Evolutionary conservation across 768 basidiomycete genomes (phyloP).

Genomic region (Astraeus odoratus): DNA sequence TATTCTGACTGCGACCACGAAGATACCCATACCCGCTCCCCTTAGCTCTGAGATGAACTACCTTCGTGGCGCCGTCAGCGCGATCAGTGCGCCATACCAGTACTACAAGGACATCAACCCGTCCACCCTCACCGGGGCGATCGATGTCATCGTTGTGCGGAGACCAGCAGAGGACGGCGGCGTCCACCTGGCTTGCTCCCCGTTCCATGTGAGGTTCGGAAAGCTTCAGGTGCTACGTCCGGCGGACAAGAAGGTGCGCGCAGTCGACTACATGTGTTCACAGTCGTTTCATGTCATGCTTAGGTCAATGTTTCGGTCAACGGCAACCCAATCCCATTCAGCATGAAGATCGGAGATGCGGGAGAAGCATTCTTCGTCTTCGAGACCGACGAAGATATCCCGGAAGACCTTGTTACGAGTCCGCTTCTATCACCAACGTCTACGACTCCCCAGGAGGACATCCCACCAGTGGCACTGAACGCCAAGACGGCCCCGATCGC

Average conservation of each 20-base stretch:
- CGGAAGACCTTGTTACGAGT: constrained; percentile 88
- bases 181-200: constrained; percentile 78
- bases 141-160: constrained; percentile 96
- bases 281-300: not conserved
- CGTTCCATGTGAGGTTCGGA: constrained; percentile 96
- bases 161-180: constrained; percentile 57
- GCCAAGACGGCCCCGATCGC: constrained; percentile 6
- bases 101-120: constrained; percentile 96
- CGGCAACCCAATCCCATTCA: constrained; percentile 78
- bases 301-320: constrained; percentile 90
- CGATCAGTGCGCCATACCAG: constrained; percentile 80
- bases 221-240: constrained; percentile 95
- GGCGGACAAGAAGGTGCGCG: constrained; percentile 80
- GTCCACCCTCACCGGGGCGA: constrained; percentile 93
- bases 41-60: constrained; percentile 60
- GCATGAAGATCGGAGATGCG: constrained; percentile 98
- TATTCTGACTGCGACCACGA: too few relatives aligned
- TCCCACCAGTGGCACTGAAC: constrained; percentile 15
- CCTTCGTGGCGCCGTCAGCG: constrained; percentile 77
- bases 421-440: constrained; percentile 72
- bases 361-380: constrained; percentile 99
- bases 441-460: constrained; percentile 22
- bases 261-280: not conserved
- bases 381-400: constrained; percentile 92
- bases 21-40: not conserved